Percentiles rank a stretch among this genome's conserved stretches.
Evolutionary conservation across 805 yeast species (phyloP).

Genomic region (Saccharomyces mikatae): DNA sequence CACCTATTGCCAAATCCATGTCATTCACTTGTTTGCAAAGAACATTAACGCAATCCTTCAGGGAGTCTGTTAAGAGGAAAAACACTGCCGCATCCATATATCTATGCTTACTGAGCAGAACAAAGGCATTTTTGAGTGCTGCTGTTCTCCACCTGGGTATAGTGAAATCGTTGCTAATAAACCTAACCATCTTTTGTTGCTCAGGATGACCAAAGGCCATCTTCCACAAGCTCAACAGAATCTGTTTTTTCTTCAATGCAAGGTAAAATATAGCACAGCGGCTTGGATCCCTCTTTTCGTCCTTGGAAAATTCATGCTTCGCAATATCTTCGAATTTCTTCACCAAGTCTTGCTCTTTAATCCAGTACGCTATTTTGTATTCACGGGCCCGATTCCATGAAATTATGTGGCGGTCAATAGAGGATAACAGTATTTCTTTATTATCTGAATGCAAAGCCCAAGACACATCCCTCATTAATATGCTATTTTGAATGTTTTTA

Average conservation of each 20-base stretch:
- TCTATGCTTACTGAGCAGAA: constrained; percentile 79
- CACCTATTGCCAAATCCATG: constrained; percentile 65
- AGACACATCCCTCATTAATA: constrained; percentile 71
- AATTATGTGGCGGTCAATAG: constrained; percentile 33
- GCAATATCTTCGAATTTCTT: constrained; percentile 63
- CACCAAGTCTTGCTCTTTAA: constrained; percentile 37
- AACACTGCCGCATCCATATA: constrained; percentile 83
- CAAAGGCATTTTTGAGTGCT: constrained; percentile 89
- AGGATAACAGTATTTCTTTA: constrained; percentile 54
- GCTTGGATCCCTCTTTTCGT: constrained; percentile 61
- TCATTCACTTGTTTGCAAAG: constrained; percentile 61
- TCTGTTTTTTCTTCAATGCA: constrained; percentile 69
- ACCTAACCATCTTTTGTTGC: constrained; percentile 70
- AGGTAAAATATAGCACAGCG: constrained; percentile 65
- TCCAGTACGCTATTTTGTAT: constrained; percentile 70
- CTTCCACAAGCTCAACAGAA: constrained; percentile 77
- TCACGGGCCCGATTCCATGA: constrained; percentile 55
- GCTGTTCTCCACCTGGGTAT: constrained; percentile 78
- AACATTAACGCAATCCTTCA: constrained; percentile 72
- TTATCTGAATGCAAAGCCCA: constrained; percentile 86
- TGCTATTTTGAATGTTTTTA: constrained; percentile 38
- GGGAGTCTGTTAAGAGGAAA: constrained; percentile 67
- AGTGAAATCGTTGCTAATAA: constrained; percentile 67
- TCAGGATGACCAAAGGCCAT: constrained; percentile 69
- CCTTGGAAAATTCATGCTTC: constrained; percentile 53